phyloP scores from a whole-genome alignment of 768 basidiomycete genomes.

The Tulasnella sp. region DNA sequence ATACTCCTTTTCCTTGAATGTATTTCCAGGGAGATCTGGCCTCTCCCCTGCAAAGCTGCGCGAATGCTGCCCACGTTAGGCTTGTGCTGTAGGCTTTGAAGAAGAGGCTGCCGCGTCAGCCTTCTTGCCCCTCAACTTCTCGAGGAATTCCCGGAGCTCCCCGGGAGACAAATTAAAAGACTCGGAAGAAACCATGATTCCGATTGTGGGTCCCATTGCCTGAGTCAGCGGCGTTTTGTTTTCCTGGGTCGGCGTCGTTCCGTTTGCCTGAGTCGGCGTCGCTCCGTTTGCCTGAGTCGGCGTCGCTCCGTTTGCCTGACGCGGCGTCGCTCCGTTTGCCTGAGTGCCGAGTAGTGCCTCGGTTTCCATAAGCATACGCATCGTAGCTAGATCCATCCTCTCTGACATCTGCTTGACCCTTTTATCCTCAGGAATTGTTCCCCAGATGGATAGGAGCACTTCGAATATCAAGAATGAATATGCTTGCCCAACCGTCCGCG shows the following conservation, averaged over 20 bases:
- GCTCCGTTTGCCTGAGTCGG: too few species aligned
- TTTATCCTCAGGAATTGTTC: background rate
- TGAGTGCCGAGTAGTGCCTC: background rate
- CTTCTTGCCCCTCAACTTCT: too few species aligned
- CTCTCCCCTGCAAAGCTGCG: background rate
- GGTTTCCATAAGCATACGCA: background rate
- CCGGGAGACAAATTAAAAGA: background rate
- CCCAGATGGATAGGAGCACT: background rate
- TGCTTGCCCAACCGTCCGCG: background rate
- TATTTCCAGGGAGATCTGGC: background rate
- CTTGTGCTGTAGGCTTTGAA: too few species aligned
- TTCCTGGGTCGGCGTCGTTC: too few species aligned
- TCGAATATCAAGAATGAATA: background rate
- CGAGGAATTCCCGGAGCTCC: background rate
- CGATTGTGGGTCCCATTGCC: background rate
- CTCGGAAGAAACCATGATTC: background rate
- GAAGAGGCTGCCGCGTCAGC: too few species aligned
- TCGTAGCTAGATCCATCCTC: background rate
- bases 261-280: too few species aligned
- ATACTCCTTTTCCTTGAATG: background rate
- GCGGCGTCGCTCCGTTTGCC: too few species aligned
- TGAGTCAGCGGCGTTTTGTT: too few species aligned
- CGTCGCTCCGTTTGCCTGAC: too few species aligned
- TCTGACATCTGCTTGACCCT: background rate
- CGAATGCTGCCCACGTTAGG: background rate